Conservation (phyloP, 495 filamentous ascomycete genomes). For the Talaromyces trachyspermus region DNA sequence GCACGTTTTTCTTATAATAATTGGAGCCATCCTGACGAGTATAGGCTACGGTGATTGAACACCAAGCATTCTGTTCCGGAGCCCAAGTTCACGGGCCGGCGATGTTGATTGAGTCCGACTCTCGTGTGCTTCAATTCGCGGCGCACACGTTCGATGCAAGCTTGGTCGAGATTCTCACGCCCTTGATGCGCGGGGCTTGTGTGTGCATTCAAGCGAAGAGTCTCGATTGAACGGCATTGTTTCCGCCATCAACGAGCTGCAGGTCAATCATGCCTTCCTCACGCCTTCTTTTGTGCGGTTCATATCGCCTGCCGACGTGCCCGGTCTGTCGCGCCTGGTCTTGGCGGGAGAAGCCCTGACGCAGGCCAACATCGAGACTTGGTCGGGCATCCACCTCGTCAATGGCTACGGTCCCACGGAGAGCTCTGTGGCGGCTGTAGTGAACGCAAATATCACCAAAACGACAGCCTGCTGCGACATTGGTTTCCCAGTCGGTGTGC, state of each 20-base stretch:
- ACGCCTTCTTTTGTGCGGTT: slow-evolving; percentile 49
- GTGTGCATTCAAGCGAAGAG: slow-evolving; percentile 45
- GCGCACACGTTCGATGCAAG: slow-evolving; percentile 49
- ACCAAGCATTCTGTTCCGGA: slow-evolving; percentile 35
- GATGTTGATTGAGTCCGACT: slow-evolving; percentile 19
- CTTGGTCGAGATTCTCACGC: slow-evolving; percentile 32
- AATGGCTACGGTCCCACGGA: slow-evolving; percentile 57
- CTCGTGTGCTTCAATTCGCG: slow-evolving; percentile 42
- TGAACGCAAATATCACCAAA: slow-evolving; percentile 29
- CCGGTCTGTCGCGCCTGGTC: slow-evolving; percentile 36
- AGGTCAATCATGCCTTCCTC: slow-evolving; percentile 36
- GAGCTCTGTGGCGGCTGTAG: slow-evolving; percentile 29
- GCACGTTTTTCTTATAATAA: neutral
- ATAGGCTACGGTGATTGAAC: slow-evolving; percentile 42
- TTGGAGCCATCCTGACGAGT: slow-evolving; percentile 2
- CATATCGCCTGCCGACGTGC: slow-evolving; percentile 36
- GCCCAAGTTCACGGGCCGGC: slow-evolving; percentile 37
- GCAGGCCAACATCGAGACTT: slow-evolving; percentile 40
- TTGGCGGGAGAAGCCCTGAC: slow-evolving; percentile 52
- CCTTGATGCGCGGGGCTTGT: slow-evolving; percentile 36
- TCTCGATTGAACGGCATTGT: slow-evolving; percentile 42
- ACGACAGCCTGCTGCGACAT: slow-evolving; percentile 37
- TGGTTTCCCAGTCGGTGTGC: slow-evolving; percentile 33
- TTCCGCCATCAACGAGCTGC: slow-evolving; percentile 36
- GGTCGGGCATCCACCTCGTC: slow-evolving; percentile 47